Evolutionary conservation across 148 eudicot genomes (phyloP), one percentile per base, ranked within the genome.

Genomic region (Rhododendron williamsianum): DNA sequence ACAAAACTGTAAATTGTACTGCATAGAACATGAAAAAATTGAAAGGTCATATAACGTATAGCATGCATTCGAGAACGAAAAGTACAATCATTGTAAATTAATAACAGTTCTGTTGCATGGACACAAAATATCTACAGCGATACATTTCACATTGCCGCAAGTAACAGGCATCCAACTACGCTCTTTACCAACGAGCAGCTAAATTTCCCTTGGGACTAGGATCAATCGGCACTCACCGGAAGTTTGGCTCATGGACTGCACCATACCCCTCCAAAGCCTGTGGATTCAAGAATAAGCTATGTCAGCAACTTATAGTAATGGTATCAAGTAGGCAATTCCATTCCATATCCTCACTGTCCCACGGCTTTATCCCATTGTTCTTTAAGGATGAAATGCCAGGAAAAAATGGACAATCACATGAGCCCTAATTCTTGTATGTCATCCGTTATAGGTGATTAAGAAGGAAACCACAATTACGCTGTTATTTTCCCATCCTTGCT

Each of bases 401-500:
- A 74, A 88, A 90, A 90, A 92, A 89, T 87, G 93, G 94, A 93
- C 92, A 92, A 92, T 92, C 98, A 93, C 94, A 93, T 90, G 94
- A 94, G 90, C 98, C 93, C 94, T 97, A 94, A 91, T 87, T 94
- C 93, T 90, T 88, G 93, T 90, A 86, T 92, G 90, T 95, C 98
- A 95, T 90, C 99, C 98, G 92, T 92, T 89, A 91, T 90, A 95
- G 92, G 98, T 94, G 98, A 95, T 94, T 92, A 97, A 95, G 89
- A 92, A 91, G 90, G 92, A 94, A 97, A 94, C 99, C 98, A 95
- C 96, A 95, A 97, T 97, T 93, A 97, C 99, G 99, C 99, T 97
- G 99, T 95, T 95, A 95, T 97, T 95, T 90, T 97, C 99, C 99
- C 99, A 97, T 95, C 99, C 96, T 90, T 93, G 99, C 93, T 93